These are phyloP conservation scores for Daldinia bambusicola DNA, from an alignment of 495 filamentous ascomycete species.

Conservation along the genomic window DNA sequence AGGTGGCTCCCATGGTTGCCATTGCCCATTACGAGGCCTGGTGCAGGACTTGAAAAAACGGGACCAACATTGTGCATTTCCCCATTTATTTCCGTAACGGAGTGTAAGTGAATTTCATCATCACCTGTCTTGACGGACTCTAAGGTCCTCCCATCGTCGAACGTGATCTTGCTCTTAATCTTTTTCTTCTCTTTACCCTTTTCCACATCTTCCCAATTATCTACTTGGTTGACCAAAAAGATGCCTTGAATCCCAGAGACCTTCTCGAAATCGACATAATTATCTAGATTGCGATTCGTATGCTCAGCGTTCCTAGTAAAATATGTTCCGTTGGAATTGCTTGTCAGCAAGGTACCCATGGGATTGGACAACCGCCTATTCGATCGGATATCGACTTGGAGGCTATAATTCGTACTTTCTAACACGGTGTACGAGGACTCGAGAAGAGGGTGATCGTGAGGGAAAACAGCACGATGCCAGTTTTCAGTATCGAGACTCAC, in stretches of 20 bases:
- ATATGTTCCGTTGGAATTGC: slow-evolving; percentile 96
- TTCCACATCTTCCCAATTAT: slow-evolving; percentile 82
- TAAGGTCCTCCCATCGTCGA: slow-evolving; percentile 90
- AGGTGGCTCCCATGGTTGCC: slow-evolving; percentile 86
- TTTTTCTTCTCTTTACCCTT: slow-evolving; percentile 66
- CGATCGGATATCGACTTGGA: slow-evolving; percentile 92
- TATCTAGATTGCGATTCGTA: slow-evolving; percentile 79
- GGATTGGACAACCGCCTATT: slow-evolving; percentile 63
- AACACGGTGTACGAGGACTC: slow-evolving; percentile 92
- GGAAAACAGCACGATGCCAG: slow-evolving; percentile 95
- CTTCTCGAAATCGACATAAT: slow-evolving; percentile 93
- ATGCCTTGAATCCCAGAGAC: slow-evolving; percentile 89
- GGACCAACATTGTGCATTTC: slow-evolving; percentile 69
- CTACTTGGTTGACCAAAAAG: slow-evolving; percentile 86
- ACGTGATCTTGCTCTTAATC: slow-evolving; percentile 82
- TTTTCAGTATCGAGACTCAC: slow-evolving; percentile 78
- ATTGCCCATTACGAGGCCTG: slow-evolving; percentile 90
- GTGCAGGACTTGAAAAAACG: slow-evolving; percentile 94
- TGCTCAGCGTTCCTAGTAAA: slow-evolving; percentile 90
- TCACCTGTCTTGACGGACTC: slow-evolving; percentile 62
- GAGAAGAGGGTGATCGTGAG: slow-evolving; percentile 71
- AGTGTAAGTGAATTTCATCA: slow-evolving; percentile 85
- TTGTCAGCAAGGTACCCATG: slow-evolving; percentile 89
- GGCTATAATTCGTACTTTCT: slow-evolving; percentile 95
- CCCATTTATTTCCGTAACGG: slow-evolving; percentile 75